Evolutionary conservation across 139 green algal genomes (phyloP).

Genomic region (Picochlorum sp.): DNA sequence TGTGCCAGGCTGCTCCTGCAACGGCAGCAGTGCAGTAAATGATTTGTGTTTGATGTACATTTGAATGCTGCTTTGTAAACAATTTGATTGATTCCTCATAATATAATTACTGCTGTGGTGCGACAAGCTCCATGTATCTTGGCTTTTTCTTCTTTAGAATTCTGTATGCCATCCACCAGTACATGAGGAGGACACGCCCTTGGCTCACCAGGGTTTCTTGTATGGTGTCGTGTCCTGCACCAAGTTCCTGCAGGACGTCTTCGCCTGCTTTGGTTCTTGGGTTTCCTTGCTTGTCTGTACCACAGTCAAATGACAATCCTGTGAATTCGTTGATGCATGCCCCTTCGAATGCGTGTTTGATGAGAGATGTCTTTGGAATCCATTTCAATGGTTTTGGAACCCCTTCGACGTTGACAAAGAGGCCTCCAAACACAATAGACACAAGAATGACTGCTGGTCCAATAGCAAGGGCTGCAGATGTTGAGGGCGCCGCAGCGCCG

Average conservation of each 20-base stretch:
- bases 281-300: conserved; percentile 25
- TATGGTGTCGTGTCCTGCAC: conserved; percentile 43
- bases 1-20: neutral
- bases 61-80: neutral
- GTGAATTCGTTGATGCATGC: conserved; percentile 84
- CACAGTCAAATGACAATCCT: conserved; percentile 55
- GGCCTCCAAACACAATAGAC: conserved; percentile 90
- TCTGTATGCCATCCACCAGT: conserved; percentile 63
- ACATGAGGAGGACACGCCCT: conserved; percentile 47
- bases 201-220: conserved; percentile 22
- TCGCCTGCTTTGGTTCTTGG: conserved; percentile 25
- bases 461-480: conserved; percentile 81
- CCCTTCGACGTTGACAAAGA: conserved; percentile 73
- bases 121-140: conserved; percentile 24
- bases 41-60: neutral
- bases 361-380: conserved; percentile 66
- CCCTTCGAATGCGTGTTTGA: conserved; percentile 56
- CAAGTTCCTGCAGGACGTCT: conserved; percentile 58
- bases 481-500: conserved; percentile 58
- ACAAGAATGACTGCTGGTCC: conserved; percentile 86
- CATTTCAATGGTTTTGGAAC: conserved; percentile 59
- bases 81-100: neutral
- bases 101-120: neutral
- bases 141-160: conserved; percentile 50
- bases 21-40: neutral